Evolutionary conservation across 768 basidiomycete species (phyloP), one percentile per base, ranked within the genome.

Genomic region (Collybia mongolica): DNA sequence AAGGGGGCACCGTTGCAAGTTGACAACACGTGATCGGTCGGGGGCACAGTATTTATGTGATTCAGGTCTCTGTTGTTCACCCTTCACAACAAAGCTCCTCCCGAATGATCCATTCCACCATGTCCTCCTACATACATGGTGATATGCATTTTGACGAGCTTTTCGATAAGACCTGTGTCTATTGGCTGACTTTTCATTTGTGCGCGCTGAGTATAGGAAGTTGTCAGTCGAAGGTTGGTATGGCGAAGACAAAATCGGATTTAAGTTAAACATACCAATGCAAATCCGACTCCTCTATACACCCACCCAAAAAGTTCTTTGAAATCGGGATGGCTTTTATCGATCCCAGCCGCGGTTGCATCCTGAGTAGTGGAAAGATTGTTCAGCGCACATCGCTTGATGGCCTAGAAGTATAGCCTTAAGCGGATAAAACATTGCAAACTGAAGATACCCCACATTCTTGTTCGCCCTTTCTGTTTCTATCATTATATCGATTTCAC

Each of bases 401-500:
- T 74, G 39, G 66, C 64, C 80, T 81, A 51, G 9, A 45, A 9
- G 22, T 22, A 20, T n/a, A 23, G 17, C 32, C 15, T 35, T 19
- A 37, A 24, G 22, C 5, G 12, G 35, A 5, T 12, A 42, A 28
- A 24, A 44, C 40, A 37, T 22, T 37, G 45, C 39, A 36, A 47
- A 26, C 37, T 49, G 14, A 17, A 19, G 29, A 24, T 12, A 17
- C 65, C 75, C 58, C 54, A 87, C 86, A 53, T 74, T 75, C 64
- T 83, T 88, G 60, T 87, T 88, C 5, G 73, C 69, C 56, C 72
- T 77, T 67, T 88, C 85, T 37, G 80, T 57, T 48, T 70, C 55
- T 24, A 29, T 22, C 20, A 54, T 54, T 14, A 60, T 63, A 7
- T 49, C 53, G 42, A 61, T 65, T 15, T 60, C 51, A 5, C 36